Evolutionary conservation across 1,284 basidiomycete genomes (phyloP).

Genomic region (Cryptococcus jaspeensis): DNA sequence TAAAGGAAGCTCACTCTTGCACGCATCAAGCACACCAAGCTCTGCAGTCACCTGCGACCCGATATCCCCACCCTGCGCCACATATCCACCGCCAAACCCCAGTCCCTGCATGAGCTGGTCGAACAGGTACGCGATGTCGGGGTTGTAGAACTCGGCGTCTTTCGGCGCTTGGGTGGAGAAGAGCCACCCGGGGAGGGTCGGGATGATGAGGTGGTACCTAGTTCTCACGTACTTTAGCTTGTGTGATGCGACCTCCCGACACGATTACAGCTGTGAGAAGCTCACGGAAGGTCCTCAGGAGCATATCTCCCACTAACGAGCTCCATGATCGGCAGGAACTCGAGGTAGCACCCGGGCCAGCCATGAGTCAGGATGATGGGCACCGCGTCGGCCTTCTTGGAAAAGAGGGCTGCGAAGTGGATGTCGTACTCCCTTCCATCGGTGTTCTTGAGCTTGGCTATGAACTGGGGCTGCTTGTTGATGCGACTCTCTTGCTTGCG

Average conservation of each 20-base stretch:
- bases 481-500: constrained; percentile 26
- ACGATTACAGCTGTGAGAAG: too few species aligned
- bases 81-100: constrained; percentile 40
- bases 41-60: constrained; percentile 34
- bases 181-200: constrained; percentile 39
- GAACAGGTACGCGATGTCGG: constrained; percentile 34
- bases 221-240: too few species aligned
- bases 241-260: too few species aligned
- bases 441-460: constrained; percentile 15
- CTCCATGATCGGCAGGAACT: constrained; percentile 36
- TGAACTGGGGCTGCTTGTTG: constrained; percentile 23
- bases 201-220: constrained; percentile 32
- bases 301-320: constrained; percentile 20
- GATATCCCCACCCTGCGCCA: constrained; percentile 45
- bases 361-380: constrained; percentile 44
- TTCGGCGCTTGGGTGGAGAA: constrained; percentile 33
- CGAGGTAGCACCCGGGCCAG: constrained; percentile 43
- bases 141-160: constrained; percentile 34
- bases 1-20: constrained; percentile 24
- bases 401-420: constrained; percentile 40
- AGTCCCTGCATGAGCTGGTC: constrained; percentile 44
- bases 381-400: constrained; percentile 29
- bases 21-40: constrained; percentile 23
- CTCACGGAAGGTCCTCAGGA: constrained; percentile 25
- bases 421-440: constrained; percentile 28